phyloP scores from a whole-genome alignment of 768 basidiomycete species.

The Rhodotorula kratochvilovae region DNA sequence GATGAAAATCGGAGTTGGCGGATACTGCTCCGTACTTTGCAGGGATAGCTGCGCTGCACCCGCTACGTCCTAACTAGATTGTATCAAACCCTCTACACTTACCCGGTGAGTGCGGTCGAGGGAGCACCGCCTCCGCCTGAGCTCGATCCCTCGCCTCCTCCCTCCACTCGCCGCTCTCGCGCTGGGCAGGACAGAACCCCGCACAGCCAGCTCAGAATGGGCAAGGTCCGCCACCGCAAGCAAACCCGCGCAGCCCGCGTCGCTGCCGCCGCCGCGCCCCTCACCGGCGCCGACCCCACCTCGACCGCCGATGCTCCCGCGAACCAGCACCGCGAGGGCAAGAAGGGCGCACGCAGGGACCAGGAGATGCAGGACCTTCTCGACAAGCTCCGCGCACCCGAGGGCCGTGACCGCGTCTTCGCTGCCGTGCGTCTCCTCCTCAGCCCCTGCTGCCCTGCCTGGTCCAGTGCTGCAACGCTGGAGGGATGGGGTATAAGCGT shows the following conservation, averaged over 20 bases:
- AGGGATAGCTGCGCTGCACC: too few relatives aligned
- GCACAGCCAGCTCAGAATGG: neutral
- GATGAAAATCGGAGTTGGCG: too few relatives aligned
- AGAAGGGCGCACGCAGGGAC: conserved; percentile 27
- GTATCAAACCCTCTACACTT: too few relatives aligned
- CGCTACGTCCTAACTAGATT: too few relatives aligned
- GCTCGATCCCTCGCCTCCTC: neutral
- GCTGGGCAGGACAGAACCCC: neutral
- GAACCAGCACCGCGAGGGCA: neutral
- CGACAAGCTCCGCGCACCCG: conserved; percentile 28
- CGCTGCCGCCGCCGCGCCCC: conserved; percentile 6
- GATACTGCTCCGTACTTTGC: too few relatives aligned
- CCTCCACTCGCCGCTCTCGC: neutral
- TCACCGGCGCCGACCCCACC: neutral
- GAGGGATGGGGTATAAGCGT: too few relatives aligned
- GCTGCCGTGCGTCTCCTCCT: conserved; percentile 20
- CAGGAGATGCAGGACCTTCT: conserved; percentile 25
- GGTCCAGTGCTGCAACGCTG: too few relatives aligned
- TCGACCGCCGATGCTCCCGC: neutral
- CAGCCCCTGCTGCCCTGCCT: neutral
- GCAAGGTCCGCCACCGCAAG: conserved; percentile 37
- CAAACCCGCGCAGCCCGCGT: conserved; percentile 32
- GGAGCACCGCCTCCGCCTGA: neutral
- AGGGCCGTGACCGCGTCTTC: conserved; percentile 21
- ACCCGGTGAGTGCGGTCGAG: neutral